Evolutionary conservation across 2,329 filamentous ascomycete species (phyloP).

Genomic region (Curvularia verruculosa): DNA sequence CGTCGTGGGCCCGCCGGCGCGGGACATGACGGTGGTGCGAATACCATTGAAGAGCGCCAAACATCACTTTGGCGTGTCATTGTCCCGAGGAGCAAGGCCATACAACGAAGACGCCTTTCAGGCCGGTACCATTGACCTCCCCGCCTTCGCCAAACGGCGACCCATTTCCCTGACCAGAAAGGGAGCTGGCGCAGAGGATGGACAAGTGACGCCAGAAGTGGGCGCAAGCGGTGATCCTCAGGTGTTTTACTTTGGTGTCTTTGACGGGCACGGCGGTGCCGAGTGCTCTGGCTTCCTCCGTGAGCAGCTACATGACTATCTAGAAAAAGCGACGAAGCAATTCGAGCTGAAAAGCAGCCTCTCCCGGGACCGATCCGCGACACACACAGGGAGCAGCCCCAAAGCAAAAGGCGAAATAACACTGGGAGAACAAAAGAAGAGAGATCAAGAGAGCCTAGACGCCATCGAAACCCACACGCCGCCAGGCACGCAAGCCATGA

Average conservation of each 20-base stretch:
- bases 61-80: slow-evolving; percentile 87
- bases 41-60: slow-evolving; percentile 94
- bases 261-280: slow-evolving; percentile 90
- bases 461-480: slow-evolving; percentile 58
- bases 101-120: slow-evolving; percentile 96
- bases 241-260: slow-evolving; percentile 96
- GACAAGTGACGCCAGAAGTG: slow-evolving; percentile 72
- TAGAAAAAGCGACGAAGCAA: slow-evolving; percentile 77
- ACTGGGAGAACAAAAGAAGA: slow-evolving; percentile 31
- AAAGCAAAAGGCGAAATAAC: slow-evolving; percentile 30
- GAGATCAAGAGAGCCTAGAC: slow-evolving; percentile 49
- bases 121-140: slow-evolving; percentile 90
- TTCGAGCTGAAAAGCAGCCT: slow-evolving; percentile 83
- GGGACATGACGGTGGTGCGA: slow-evolving; percentile 90
- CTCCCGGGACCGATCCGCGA: slow-evolving; percentile 35
- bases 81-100: slow-evolving; percentile 78
- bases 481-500: slow-evolving; percentile 49
- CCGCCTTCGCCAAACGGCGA: slow-evolving; percentile 84
- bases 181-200: slow-evolving; percentile 40
- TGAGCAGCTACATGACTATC: slow-evolving; percentile 84
- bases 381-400: slow-evolving; percentile 32
- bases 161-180: slow-evolving; percentile 66
- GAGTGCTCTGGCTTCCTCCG: slow-evolving; percentile 88
- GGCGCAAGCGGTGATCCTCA: slow-evolving; percentile 87
- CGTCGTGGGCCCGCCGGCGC: slow-evolving; percentile 41